phyloP scores from a whole-genome alignment of 2,329 filamentous ascomycete genomes.

The Graphilbum sp. region DNA sequence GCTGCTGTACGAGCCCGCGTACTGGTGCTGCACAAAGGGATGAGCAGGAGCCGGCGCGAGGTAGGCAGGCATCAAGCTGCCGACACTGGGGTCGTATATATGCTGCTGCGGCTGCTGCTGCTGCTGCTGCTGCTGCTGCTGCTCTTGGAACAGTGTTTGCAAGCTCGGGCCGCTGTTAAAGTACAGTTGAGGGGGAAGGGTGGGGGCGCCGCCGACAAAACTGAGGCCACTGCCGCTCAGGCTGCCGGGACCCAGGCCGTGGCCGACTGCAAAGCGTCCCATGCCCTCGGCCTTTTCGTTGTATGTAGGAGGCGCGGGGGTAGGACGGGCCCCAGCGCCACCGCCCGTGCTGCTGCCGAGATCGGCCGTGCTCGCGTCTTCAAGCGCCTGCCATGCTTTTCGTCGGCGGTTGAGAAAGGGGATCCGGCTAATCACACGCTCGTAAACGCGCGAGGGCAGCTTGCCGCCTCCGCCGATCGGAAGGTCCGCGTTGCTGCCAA shows the following conservation, averaged over 20 bases:
- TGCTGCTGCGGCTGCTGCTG: background rate
- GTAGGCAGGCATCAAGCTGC: too few relatives aligned
- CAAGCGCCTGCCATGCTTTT: slow-evolving; percentile 15
- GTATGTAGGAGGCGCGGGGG: background rate
- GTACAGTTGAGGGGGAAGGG: slow-evolving; percentile 2
- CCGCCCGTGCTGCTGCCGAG: background rate
- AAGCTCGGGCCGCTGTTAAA: slow-evolving; percentile 11
- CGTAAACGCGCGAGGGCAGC: slow-evolving; percentile 5
- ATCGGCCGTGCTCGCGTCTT: slow-evolving; percentile 8
- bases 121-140: background rate
- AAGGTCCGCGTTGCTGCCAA: background rate
- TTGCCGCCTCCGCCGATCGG: background rate
- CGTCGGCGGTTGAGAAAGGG: slow-evolving; percentile 17
- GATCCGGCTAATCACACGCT: slow-evolving; percentile 14
- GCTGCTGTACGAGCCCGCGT: background rate
- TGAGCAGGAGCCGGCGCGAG: too few relatives aligned
- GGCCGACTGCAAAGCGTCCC: background rate
- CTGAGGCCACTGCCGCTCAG: background rate
- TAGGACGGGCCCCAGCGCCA: background rate
- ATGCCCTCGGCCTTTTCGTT: background rate
- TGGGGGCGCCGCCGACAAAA: background rate
- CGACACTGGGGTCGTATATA: background rate
- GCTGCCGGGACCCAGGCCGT: too few relatives aligned
- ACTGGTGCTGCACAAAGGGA: background rate
- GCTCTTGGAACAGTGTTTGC: slow-evolving; percentile 2